Evolutionary conservation across 2,329 filamentous ascomycete species (phyloP), one percentile per base, ranked within the genome.

Genomic region (Claviceps capensis): DNA sequence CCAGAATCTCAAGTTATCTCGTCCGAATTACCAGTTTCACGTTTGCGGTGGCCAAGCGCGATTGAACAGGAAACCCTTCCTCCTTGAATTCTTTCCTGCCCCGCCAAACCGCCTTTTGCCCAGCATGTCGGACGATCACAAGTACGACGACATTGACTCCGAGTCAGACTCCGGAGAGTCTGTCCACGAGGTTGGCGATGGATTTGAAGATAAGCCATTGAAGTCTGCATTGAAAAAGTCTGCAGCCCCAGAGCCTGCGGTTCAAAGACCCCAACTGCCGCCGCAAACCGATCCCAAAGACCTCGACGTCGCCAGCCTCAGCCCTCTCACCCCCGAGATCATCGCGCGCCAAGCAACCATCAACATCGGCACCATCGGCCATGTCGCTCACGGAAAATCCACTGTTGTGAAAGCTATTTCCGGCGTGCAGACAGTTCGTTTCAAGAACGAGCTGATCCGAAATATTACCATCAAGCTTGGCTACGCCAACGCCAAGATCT

Each of bases 391-490:
- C 85, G 91, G 91, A 67, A 97, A 97, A 72, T 95, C 88, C 56
- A 98, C 93, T 22, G 93, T 98, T 49, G 93, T 98, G 63, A 98
- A 98, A 79, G 93, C 93, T 63, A 97, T 98, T 63, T 97, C 93
- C 1, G 93, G 93, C 57, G 93, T 98, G 58, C 93, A 98, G 79
- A 98, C 93, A 17, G 93, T 98, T 66, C 83, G 93, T 61, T 98
- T 98, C 79, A 98, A 98, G 85, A 98, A 97, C 76, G 93, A 98
- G 74, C 75, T 96, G 73, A 94, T 97, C 74, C 81, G 93, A 66
- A 98, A 98, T 72, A 98, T 98, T 66, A 98, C 93, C 64, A 98
- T 98, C 78, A 98, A 98, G 82, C 81, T 98, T 63, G 93, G 93
- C 68, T 98, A 98, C 70, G 93, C 93, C 69, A 98, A 98, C 71